Base-by-base conservation (phyloP, 495 filamentous ascomycete species). In the Lichenothelia convexa region DNA sequence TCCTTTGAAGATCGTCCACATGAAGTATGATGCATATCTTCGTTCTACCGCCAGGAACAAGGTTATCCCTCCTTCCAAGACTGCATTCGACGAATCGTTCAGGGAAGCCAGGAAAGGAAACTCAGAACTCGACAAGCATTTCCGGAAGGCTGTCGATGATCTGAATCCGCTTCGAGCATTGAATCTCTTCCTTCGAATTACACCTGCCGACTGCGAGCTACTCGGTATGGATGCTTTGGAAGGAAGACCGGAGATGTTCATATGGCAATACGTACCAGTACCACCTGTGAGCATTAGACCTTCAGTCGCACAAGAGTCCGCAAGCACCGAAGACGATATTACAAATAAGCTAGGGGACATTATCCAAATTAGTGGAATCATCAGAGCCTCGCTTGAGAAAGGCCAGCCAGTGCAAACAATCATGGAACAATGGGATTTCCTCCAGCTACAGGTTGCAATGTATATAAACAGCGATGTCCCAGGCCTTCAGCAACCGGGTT, bases 401-500 rank as follows among this genome's bases (percentile, higher is more conserved):
- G 91, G 89, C 26, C 75, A 81, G 6, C 73, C 81, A 4, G 68
- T 97, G 2, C 69, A 78, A 45, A 85, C 75, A 2, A 80, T 95
- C 35, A 93, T 95, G 81, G 89, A 95, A 57, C 84, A 89, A 42
- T 97, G 91, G 91, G 89, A 95, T 48, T 95, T 85, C 48, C 62
- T 97, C 47, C 85, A 93, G 48, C 60, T 92, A 6, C 85, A 93
- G 44, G 78, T 94, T 36, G 89, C 87, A 19, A 83, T 94, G 64
- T 94, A 95, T 50, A 87, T 97, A 45, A 93, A 97, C 63, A 91
- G 84, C 35, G 85, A 92, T 48, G 77, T 86, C n/a, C 89, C 89
- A 9, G 84, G 84, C 5, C 66, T 94, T 12, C 75, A 83, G 42
- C 67, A 66, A 60, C 78, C 65, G 50, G 75, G 74, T 20, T 72